phyloP scores from a whole-genome alignment of 129 eudicot genomes.

The Artemisia annua region DNA sequence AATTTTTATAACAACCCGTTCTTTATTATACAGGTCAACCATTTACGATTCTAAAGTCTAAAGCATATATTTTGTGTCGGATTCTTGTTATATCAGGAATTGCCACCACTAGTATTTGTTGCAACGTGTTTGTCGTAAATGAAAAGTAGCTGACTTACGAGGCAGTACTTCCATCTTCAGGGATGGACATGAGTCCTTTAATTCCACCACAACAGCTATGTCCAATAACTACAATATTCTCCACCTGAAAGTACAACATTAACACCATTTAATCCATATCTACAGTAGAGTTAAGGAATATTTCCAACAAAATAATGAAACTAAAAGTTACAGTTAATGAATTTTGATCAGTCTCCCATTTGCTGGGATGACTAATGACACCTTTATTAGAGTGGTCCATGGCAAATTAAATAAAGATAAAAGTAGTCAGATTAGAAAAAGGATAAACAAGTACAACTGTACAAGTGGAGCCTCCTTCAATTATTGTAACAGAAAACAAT shows the following conservation, averaged over 20 bases:
- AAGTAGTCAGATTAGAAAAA: constrained; percentile 15
- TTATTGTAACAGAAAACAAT: neutral
- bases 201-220: constrained; percentile 99
- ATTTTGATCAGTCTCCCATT: constrained; percentile 30
- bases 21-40: too few relatives aligned
- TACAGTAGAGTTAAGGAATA: constrained; percentile 9
- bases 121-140: neutral
- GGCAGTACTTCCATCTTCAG: constrained; percentile 81
- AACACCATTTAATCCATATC: neutral
- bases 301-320: constrained; percentile 4
- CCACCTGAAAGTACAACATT: constrained; percentile 56
- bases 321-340: constrained; percentile 12
- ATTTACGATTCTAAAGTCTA: too few relatives aligned
- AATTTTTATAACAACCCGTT: too few relatives aligned
- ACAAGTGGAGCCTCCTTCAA: constrained; percentile 17
- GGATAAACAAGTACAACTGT: neutral
- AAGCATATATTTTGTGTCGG: neutral
- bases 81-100: neutral
- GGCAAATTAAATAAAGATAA: constrained; percentile 1
- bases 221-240: constrained; percentile 93
- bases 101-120: too few relatives aligned
- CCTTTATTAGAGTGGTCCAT: constrained; percentile 16
- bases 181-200: constrained; percentile 95
- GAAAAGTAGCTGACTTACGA: constrained; percentile 38
- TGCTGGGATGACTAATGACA: constrained; percentile 21